Evolutionary conservation across 768 basidiomycete genomes (phyloP).

Genomic region (Podaxis sp.): DNA sequence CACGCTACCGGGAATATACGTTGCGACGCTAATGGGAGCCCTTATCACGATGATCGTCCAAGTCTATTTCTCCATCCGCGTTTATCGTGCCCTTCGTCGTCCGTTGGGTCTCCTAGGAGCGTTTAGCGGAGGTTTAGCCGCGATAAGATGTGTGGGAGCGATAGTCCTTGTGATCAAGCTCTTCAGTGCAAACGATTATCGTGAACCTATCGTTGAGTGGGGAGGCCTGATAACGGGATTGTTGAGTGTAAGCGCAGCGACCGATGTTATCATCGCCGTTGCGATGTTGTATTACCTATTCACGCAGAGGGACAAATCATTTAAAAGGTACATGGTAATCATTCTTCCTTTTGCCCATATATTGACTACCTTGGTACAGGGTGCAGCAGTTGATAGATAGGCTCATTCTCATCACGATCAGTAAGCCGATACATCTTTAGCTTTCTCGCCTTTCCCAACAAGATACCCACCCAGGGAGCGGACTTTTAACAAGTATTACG

Average conservation of each 20-base stretch:
- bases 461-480: background rate
- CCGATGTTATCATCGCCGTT: conserved; percentile 12
- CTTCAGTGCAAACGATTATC: background rate
- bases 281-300: conserved; percentile 14
- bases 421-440: background rate
- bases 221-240: conserved; percentile 3
- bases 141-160: background rate
- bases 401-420: background rate
- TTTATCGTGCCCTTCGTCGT: background rate
- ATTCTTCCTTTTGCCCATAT: background rate
- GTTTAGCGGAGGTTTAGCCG: background rate
- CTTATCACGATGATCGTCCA: conserved; percentile 31
- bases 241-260: background rate
- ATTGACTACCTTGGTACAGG: background rate
- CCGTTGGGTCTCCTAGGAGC: background rate
- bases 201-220: background rate
- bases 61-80: conserved; percentile 15
- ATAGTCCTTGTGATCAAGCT: background rate
- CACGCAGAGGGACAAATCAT: background rate
- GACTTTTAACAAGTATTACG: background rate
- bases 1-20: conserved; percentile 22
- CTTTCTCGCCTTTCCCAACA: background rate
- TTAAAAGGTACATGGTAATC: background rate
- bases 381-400: background rate
- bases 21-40: conserved; percentile 27